phyloP scores from a whole-genome alignment of 1,139 yeast genomes.

The Kurtzmaniella natalensis region DNA sequence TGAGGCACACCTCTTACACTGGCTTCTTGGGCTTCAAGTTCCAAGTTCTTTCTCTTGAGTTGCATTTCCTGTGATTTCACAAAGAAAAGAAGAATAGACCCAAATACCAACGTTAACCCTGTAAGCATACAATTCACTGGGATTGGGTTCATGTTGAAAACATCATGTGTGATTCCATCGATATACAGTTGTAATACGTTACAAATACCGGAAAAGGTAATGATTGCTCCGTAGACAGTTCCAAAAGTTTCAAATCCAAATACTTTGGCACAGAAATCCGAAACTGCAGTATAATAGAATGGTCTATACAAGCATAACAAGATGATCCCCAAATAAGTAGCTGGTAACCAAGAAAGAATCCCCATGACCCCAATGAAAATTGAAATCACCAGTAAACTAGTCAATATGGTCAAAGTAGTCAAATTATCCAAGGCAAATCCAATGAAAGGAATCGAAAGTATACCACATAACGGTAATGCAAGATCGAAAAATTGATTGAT shows the following conservation, averaged over 20 bases:
- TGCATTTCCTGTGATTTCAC: constrained; percentile 51
- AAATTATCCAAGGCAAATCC: constrained; percentile 78
- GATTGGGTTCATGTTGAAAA: constrained; percentile 38
- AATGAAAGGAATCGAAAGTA: constrained; percentile 78
- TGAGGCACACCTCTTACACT: constrained; percentile 46
- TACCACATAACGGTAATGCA: constrained; percentile 85
- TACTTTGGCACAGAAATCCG: constrained; percentile 45
- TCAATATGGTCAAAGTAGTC: constrained; percentile 56
- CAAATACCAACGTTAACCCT: constrained; percentile 49
- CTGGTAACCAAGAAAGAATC: constrained; percentile 47
- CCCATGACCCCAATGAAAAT: constrained; percentile 66
- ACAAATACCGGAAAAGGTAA: constrained; percentile 37
- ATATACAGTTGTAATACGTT: constrained; percentile 36
- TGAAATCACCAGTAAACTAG: constrained; percentile 51
- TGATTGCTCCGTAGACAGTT: constrained; percentile 43
- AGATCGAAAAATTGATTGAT: constrained; percentile 77
- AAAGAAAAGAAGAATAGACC: constrained; percentile 46
- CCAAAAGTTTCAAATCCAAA: constrained; percentile 49
- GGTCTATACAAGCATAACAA: constrained; percentile 84
- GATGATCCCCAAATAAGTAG: constrained; percentile 59
- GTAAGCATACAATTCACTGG: constrained; percentile 62
- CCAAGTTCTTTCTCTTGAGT: constrained; percentile 50
- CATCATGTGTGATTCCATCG: constrained; percentile 36
- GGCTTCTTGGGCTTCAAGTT: constrained; percentile 61
- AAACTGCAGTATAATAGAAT: constrained; percentile 44